A percentile compares a stretch with the other conserved stretches of the same genome.
These are phyloP conservation scores for Quercus wislizeni DNA, from an alignment of 306 rosid genomes.

Conservation along the genomic window DNA sequence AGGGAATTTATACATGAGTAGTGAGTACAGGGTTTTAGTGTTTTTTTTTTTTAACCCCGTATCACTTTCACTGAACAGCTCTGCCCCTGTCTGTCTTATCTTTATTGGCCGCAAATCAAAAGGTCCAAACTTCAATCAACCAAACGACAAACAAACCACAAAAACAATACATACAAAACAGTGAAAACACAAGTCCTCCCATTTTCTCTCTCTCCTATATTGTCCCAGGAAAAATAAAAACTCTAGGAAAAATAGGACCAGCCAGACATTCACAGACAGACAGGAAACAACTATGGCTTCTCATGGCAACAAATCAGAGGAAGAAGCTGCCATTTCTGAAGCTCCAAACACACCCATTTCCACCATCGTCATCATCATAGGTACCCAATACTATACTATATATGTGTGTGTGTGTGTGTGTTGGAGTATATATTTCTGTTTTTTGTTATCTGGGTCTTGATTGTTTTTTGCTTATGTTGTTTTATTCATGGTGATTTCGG, in stretches of 20 bases:
- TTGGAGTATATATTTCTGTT: too few species aligned
- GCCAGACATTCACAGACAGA: not conserved
- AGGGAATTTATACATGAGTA: too few species aligned
- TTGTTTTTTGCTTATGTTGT: constrained; percentile 1
- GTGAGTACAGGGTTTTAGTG: too few species aligned
- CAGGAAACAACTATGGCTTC: constrained; percentile 33
- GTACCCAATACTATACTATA: constrained; percentile 26
- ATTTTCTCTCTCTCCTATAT: not conserved
- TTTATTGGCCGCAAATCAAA: not conserved
- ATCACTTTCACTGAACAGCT: not conserved
- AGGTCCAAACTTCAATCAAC: too few species aligned
- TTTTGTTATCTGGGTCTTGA: not conserved
- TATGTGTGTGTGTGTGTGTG: not conserved
- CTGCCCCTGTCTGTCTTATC: not conserved
- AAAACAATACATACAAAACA: too few species aligned
- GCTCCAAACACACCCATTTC: constrained; percentile 46
- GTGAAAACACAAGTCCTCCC: not conserved
- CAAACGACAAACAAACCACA: not conserved
- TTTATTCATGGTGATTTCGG: constrained; percentile 6
- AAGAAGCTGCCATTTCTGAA: constrained; percentile 41
- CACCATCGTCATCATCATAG: constrained; percentile 66
- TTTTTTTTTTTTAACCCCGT: too few species aligned
- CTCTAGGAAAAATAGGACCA: not conserved
- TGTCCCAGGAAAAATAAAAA: not conserved
- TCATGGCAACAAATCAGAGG: constrained; percentile 42